Conservation (phyloP, 805 yeast genomes). For the Yarrowia sp. region DNA sequence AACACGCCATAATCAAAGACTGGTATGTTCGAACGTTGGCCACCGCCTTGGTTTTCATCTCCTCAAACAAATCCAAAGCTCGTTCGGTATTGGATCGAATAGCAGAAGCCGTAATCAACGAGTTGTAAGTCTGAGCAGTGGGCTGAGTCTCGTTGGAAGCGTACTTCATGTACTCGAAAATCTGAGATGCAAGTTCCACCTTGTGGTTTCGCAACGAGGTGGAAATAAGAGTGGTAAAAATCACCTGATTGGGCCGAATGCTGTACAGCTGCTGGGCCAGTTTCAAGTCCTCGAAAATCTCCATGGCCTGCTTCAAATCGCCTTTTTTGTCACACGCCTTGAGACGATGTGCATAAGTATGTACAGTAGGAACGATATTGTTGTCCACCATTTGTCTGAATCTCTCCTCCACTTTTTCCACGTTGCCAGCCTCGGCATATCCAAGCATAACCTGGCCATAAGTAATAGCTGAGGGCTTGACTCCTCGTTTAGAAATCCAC, state of each 20-base stretch:
- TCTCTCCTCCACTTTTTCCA: neutral
- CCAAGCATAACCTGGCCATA: constrained; percentile 17
- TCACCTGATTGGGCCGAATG: constrained; percentile 12
- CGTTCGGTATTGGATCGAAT: neutral
- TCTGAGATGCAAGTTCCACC: constrained; percentile 20
- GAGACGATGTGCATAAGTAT: constrained; percentile 15
- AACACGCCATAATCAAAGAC: neutral
- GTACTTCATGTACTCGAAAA: constrained; percentile 24
- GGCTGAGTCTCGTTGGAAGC: constrained; percentile 11
- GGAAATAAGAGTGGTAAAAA: constrained; percentile 15
- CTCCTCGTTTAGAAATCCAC: neutral
- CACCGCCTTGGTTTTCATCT: neutral
- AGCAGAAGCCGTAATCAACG: constrained; percentile 17
- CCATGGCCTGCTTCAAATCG: constrained; percentile 2
- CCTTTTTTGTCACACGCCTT: constrained; percentile 16
- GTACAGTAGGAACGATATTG: neutral
- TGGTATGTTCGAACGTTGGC: constrained; percentile 17
- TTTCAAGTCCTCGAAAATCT: neutral
- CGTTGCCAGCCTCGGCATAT: constrained; percentile 16
- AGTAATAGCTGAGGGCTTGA: neutral
- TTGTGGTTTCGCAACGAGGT: constrained; percentile 4
- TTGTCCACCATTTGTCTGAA: neutral
- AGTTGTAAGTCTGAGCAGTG: constrained; percentile 14
- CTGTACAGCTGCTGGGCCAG: neutral
- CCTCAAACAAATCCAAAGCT: constrained; percentile 15